Base-by-base conservation (phyloP, 345 rosid genomes). In the Dipteronia dyeriana region DNA sequence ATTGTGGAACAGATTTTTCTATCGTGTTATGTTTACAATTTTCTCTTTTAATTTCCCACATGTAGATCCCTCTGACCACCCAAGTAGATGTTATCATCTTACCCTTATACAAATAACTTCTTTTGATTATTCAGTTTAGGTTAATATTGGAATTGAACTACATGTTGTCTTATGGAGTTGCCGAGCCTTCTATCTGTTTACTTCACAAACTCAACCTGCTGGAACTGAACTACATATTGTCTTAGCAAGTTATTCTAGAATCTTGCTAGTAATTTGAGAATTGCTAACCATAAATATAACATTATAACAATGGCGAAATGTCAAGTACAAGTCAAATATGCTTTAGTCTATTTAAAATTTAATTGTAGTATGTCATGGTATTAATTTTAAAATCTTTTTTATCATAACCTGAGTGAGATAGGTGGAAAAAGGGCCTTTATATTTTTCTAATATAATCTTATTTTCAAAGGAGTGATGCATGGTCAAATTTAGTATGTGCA, bases 111-210 rank as follows among this genome's bases (percentile, higher is more conserved):
- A 76, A 9, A 23, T 79, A 39, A 73, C 59, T 57, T 63, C 82
- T 70, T 84, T 31, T 76, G 60, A 80, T 78, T 76, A 71, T 81
- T 81, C 92, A 96, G 99, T 61, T 68, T 82, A 90, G 98, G 81
- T 43, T 94, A 84, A 83, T 91, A 89, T 49, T 96, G 99, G 99
- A 96, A 76, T 19, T 94, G 69, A 90, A 96, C 85, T 91, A 92
- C 87, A 91, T 96, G 98, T 84, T 94, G 72, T 89, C 93, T 3
- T 96, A 94, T 84, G 98, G 99, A 85, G 97, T 97, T 83, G 95
- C 98, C 65, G 87, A 79, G 74, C 84, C 90, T 59, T 90, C 99
- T 72, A 84, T 96, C 74, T 75, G 72, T 75, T 87, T 96, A 86
- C 97, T 96, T 63, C 88, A 66, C 85, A 94, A 87, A 88, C 90